phyloP scores from a whole-genome alignment of 495 filamentous ascomycete species.

The Penicillium cinerascens region DNA sequence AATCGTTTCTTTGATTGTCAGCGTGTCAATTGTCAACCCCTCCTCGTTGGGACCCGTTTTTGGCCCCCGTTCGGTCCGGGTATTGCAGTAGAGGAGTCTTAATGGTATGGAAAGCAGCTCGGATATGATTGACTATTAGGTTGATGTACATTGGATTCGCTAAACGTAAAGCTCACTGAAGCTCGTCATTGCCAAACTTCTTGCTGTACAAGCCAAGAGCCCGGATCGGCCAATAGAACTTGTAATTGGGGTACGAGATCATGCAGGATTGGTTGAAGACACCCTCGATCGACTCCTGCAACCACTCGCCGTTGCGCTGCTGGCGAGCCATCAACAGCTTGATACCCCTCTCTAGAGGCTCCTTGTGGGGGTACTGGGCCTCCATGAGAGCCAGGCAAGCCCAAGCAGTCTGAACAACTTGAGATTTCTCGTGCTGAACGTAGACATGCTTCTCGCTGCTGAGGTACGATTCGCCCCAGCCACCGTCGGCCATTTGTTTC shows the following conservation, averaged over 20 bases:
- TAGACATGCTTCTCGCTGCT: constrained; percentile 63
- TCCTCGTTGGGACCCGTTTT: too few species aligned
- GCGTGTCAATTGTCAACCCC: too few species aligned
- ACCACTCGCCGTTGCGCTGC: constrained; percentile 85
- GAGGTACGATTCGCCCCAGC: constrained; percentile 94
- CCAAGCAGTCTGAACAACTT: constrained; percentile 94
- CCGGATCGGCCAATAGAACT: constrained; percentile 93
- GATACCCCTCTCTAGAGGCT: constrained; percentile 69
- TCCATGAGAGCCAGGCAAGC: constrained; percentile 80
- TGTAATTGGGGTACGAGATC: constrained; percentile 99
- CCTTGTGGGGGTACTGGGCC: constrained; percentile 73
- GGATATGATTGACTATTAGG: constrained; percentile 15
- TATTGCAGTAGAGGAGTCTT: too few species aligned
- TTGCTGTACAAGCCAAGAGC: constrained; percentile 84
- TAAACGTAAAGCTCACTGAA: constrained; percentile 18
- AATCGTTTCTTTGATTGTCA: too few species aligned
- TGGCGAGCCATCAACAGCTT: constrained; percentile 83
- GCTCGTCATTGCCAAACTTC: constrained; percentile 64
- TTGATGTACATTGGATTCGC: not conserved
- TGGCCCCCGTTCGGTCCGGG: too few species aligned
- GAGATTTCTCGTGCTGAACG: constrained; percentile 59
- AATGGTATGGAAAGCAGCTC: not conserved
- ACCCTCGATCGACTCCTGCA: constrained; percentile 92
- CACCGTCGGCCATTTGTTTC: constrained; percentile 82
- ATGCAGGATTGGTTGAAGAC: constrained; percentile 99